These are phyloP conservation scores for Euphorbia peplus DNA, from an alignment of 345 rosid species.

Conservation along the genomic window DNA sequence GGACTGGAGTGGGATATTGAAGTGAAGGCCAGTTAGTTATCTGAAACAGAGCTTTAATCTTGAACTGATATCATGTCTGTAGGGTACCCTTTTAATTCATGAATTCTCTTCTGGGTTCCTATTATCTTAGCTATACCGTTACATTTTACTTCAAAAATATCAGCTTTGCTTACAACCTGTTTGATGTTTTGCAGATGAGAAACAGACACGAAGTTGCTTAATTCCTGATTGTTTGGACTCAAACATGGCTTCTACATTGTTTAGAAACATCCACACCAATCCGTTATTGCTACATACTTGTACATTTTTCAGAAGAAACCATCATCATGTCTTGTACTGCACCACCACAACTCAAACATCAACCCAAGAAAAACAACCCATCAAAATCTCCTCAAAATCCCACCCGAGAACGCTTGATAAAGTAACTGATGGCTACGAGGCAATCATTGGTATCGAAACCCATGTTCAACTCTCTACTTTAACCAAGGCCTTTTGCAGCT, in stretches of 20 bases:
- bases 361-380: slow-evolving; percentile 46
- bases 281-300: slow-evolving; percentile 42
- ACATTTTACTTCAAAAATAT: not conserved
- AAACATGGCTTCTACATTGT: slow-evolving; percentile 61
- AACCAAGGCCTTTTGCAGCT: slow-evolving; percentile 85
- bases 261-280: slow-evolving; percentile 50
- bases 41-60: too few relatives aligned
- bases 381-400: slow-evolving; percentile 44
- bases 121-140: slow-evolving; percentile 1
- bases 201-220: slow-evolving; percentile 3
- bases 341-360: slow-evolving; percentile 51
- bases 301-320: slow-evolving; percentile 46
- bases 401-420: slow-evolving; percentile 48
- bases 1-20: too few relatives aligned
- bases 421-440: slow-evolving; percentile 59
- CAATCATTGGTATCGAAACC: slow-evolving; percentile 92
- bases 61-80: too few relatives aligned
- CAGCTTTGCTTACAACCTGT: slow-evolving; percentile 22
- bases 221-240: slow-evolving; percentile 11
- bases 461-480: slow-evolving; percentile 86
- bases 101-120: not conserved
- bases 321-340: slow-evolving; percentile 32
- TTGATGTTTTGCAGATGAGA: slow-evolving; percentile 34
- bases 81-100: not conserved
- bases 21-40: too few relatives aligned